Base-by-base conservation (phyloP, 441 rosid genomes). In the Gossypium aridum region DNA sequence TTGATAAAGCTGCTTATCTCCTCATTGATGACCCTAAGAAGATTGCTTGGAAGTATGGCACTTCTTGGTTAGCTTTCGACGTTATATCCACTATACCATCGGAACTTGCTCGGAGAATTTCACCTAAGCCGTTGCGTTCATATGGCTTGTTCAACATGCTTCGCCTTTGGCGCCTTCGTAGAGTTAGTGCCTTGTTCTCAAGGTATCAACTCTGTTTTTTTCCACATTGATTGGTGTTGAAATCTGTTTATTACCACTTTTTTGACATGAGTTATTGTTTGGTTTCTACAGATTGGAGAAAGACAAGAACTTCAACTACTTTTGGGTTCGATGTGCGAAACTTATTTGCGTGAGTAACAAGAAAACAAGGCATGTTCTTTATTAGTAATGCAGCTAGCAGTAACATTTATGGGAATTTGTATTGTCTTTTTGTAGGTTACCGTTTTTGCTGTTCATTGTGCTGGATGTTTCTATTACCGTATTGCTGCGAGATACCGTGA, bases 131-230 rank as follows among this genome's bases (percentile, higher is more conserved):
- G 1, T 57, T 91, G 55, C 80, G 59, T 55, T 71, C 85, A 1
- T 89, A 87, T 85, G 92, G 93, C 69, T 59, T 84, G 2, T 87
- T 86, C 79, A 91, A 88, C 80, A 91, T 89, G 96, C 90, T 91
- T 77, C 90, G 93, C 71, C 96, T 89, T n/a, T 89, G 93, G 96
- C 92, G 96, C 76, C 90, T 91, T 19, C 75, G 93, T 17, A 87
- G 93, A 86, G 93, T 91, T 63, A 84, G 96, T 73, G 88, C 92
- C 70, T 16, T 91, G 20, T 91, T 91, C 79, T 83, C 93, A 31
- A 85, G 91, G 92, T 90, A 77, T 20, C 16, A 3, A 3, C 54
- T 53, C 54, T 45, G 12, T 16, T 45, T 22, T 20, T 12, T 31
- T 4, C 17, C 49, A 55, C 37, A 2, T 14, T 0, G 37, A 23